Percentiles rank a stretch among this genome's conserved stretches.
Evolutionary conservation across 2,329 filamentous ascomycete genomes (phyloP).

Genomic region (Trichoderma citrinoviride): DNA sequence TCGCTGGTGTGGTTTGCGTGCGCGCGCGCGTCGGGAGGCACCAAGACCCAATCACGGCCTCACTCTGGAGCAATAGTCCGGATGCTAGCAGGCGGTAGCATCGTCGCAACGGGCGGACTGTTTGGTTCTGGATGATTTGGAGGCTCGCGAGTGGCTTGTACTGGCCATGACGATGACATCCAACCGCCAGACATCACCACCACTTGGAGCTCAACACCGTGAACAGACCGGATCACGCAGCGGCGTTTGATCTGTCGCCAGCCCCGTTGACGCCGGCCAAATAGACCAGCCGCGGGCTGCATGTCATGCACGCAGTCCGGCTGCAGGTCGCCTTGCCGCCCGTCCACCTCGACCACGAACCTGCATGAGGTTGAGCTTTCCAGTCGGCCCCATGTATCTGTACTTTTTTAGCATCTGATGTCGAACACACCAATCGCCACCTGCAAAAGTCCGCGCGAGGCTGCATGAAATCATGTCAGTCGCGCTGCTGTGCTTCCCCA

Average conservation of each 20-base stretch:
- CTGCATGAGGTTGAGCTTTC: conserved; percentile 7
- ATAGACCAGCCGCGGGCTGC: not conserved
- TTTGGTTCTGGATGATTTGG: too few species aligned
- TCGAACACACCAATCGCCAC: not conserved
- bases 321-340: conserved; percentile 19
- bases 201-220: too few species aligned
- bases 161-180: not conserved
- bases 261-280: not conserved
- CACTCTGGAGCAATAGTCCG: not conserved
- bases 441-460: conserved; percentile 9
- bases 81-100: not conserved
- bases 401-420: not conserved
- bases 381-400: not conserved
- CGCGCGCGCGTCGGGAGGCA: conserved; percentile 6
- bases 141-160: not conserved
- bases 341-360: not conserved
- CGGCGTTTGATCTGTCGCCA: not conserved
- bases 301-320: conserved; percentile 6
- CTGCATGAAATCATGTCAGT: conserved; percentile 8
- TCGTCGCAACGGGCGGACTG: not conserved
- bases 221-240: too few species aligned
- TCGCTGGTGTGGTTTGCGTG: not conserved
- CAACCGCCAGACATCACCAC: not conserved
- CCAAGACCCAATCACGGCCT: not conserved
- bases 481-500: not conserved